A percentile compares a stretch with the other conserved stretches of the same genome.
These are phyloP conservation scores for Nidula microcarpa DNA, from an alignment of 768 basidiomycete genomes.

Conservation along the genomic window DNA sequence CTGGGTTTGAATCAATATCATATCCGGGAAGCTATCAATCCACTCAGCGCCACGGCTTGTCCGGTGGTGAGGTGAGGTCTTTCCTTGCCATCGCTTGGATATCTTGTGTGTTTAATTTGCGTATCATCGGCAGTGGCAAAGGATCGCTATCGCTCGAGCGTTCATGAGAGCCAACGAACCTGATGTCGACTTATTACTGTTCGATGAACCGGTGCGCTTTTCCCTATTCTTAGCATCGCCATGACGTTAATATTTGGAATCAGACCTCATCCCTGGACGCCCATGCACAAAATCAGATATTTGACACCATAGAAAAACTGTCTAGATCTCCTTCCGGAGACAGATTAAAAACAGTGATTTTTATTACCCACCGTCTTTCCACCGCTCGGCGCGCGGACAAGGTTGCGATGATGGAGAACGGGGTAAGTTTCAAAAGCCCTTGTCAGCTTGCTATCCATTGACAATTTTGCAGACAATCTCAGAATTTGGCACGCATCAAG, in stretches of 20 bases:
- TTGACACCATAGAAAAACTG: constrained; percentile 68
- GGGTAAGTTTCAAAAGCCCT: constrained; percentile 31
- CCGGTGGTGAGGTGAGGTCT: constrained; percentile 74
- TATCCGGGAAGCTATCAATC: constrained; percentile 36
- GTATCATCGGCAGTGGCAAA: constrained; percentile 63
- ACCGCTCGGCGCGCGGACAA: constrained; percentile 83
- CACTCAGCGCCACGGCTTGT: constrained; percentile 60
- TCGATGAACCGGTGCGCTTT: constrained; percentile 75
- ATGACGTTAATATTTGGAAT: neutral
- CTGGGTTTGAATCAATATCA: constrained; percentile 52
- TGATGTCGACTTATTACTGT: constrained; percentile 73
- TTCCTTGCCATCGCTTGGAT: neutral
- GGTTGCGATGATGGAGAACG: constrained; percentile 83
- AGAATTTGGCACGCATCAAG: constrained; percentile 74
- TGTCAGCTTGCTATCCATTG: constrained; percentile 4
- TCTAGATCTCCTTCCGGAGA: constrained; percentile 56
- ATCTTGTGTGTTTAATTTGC: constrained; percentile 5
- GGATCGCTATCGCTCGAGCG: constrained; percentile 81
- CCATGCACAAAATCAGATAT: constrained; percentile 75
- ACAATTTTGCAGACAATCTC: constrained; percentile 53
- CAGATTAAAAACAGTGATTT: constrained; percentile 69
- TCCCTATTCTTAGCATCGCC: neutral
- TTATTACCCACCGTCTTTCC: constrained; percentile 80
- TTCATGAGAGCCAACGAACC: constrained; percentile 81
- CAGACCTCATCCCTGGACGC: constrained; percentile 81